Evolutionary conservation across 2,329 filamentous ascomycete species (phyloP).

Genomic region (Daldinia eschscholtzii): DNA sequence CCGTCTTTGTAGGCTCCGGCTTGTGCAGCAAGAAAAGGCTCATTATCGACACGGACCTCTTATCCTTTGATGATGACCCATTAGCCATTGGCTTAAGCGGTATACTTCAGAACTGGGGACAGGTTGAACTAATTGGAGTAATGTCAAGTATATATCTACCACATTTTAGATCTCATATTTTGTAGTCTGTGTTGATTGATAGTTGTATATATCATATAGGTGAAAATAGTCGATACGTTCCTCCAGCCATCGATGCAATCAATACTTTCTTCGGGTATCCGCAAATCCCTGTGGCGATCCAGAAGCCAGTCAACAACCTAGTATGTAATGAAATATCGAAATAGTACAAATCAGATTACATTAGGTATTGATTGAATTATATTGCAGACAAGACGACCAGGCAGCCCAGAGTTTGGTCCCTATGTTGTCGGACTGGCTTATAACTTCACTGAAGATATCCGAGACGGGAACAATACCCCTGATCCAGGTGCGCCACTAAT

Average conservation of each 20-base stretch:
- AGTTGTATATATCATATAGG: constrained; percentile 16
- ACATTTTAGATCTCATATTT: neutral
- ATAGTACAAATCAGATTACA: neutral
- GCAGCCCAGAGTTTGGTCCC: constrained; percentile 28
- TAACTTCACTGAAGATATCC: constrained; percentile 36
- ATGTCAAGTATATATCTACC: constrained; percentile 33
- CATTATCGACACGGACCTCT: constrained; percentile 38
- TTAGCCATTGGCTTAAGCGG: constrained; percentile 35
- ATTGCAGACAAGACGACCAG: constrained; percentile 33
- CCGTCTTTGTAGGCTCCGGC: constrained; percentile 6
- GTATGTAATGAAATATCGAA: constrained; percentile 15
- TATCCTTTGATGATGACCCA: constrained; percentile 38
- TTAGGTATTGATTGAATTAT: neutral
- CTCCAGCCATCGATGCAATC: constrained; percentile 37
- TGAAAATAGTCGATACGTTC: constrained; percentile 35
- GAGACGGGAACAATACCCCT: constrained; percentile 30
- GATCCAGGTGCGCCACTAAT: constrained; percentile 31
- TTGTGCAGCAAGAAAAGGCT: constrained; percentile 28
- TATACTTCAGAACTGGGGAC: constrained; percentile 35
- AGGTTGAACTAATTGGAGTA: constrained; percentile 38
- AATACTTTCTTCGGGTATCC: constrained; percentile 39
- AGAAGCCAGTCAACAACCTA: constrained; percentile 36
- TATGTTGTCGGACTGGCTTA: constrained; percentile 37
- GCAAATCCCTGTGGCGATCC: constrained; percentile 32
- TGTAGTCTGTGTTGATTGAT: neutral